phyloP scores from a whole-genome alignment of 257 asterid species.

The Solanum chilense region DNA sequence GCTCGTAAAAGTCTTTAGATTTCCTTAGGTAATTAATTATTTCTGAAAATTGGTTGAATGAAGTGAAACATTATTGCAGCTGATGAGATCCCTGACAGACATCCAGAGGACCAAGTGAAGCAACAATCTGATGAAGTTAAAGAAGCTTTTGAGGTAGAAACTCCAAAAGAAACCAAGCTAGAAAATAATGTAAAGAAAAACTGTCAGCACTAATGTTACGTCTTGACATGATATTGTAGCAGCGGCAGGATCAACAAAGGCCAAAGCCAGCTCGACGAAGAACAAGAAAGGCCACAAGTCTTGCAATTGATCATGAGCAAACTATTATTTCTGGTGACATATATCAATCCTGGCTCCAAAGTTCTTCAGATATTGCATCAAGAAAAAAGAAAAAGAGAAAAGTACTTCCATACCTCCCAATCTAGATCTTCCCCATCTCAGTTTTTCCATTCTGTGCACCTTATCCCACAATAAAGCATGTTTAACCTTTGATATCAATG shows the following conservation, averaged over 20 bases:
- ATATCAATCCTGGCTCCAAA: constrained; percentile 79
- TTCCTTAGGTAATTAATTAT: background rate
- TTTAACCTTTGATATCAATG: background rate
- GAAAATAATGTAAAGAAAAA: background rate
- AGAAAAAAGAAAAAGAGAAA: constrained; percentile 43
- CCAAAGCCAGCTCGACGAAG: constrained; percentile 31
- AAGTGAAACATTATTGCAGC: constrained; percentile 33
- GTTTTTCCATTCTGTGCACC: background rate
- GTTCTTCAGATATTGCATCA: constrained; percentile 44
- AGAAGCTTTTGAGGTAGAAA: constrained; percentile 40
- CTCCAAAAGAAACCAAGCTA: background rate
- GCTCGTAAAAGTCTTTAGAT: background rate
- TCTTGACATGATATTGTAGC: constrained; percentile 5
- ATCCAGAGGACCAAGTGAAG: constrained; percentile 36
- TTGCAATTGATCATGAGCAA: constrained; percentile 53
- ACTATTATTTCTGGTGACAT: constrained; percentile 62
- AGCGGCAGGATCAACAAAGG: constrained; percentile 27
- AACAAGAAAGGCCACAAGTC: constrained; percentile 27
- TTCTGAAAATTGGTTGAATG: background rate
- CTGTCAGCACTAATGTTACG: background rate
- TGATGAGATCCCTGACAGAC: constrained; percentile 40
- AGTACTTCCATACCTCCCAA: constrained; percentile 19
- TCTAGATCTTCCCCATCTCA: constrained; percentile 3
- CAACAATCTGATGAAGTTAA: constrained; percentile 32
- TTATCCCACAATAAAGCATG: background rate